Evolutionary conservation across 352 stramenopile species (phyloP).

Genomic region (Globisporangium paroecandrum): DNA sequence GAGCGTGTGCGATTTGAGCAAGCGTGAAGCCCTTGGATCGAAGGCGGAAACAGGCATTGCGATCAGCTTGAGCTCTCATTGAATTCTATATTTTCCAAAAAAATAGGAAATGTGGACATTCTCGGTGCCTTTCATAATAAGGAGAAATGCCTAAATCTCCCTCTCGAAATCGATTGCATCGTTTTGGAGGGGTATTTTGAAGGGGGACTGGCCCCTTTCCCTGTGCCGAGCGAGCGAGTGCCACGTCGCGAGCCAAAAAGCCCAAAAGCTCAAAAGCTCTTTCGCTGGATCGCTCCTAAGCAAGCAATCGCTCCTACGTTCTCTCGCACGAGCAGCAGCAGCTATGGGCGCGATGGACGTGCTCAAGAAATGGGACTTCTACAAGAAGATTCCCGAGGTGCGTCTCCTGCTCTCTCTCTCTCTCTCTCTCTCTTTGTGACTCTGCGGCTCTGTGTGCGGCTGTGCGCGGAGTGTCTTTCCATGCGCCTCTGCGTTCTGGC

Average conservation of each 20-base stretch:
- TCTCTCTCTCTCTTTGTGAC: not conserved
- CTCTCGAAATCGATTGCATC: not conserved
- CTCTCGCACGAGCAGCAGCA: conserved; percentile 2
- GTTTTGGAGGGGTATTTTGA: not conserved
- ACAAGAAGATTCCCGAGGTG: conserved; percentile 91
- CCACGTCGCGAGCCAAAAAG: conserved; percentile 11
- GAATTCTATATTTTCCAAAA: no score
- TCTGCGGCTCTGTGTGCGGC: not conserved
- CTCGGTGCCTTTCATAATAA: no score
- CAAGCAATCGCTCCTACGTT: not conserved
- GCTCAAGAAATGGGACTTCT: conserved; percentile 90
- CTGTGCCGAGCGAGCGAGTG: conserved; percentile 1
- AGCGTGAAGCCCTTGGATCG: no score
- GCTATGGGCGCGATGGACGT: conserved; percentile 84
- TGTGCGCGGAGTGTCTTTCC: not conserved
- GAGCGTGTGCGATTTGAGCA: no score
- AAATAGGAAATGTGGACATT: no score
- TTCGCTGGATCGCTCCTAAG: conserved; percentile 5
- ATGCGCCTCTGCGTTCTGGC: not conserved
- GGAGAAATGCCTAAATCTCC: no score
- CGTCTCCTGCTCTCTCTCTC: conserved; percentile 12
- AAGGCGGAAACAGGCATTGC: no score
- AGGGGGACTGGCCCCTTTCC: conserved; percentile 7
- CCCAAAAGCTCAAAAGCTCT: conserved; percentile 10
- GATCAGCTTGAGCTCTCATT: no score